Base-by-base conservation (phyloP, 2,329 filamentous ascomycete genomes). In the Fusarium coicis region DNA sequence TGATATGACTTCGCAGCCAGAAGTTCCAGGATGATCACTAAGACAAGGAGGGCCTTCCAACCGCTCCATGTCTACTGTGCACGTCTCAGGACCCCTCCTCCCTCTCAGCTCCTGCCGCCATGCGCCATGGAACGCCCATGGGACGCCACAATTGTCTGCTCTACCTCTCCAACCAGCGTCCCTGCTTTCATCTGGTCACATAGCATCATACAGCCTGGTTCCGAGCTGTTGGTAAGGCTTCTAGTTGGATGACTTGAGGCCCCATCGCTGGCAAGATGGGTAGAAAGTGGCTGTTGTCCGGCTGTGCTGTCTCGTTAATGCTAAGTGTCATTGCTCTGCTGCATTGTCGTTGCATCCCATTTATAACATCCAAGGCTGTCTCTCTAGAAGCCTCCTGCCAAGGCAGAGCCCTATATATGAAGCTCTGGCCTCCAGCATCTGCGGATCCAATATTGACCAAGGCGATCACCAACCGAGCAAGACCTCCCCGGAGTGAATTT, bases 201-300 rank as follows among this genome's bases (percentile, higher is more conserved):
- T 61, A 64, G 42, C 52, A 66, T 42, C 46, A 46, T 23, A 28
- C 62, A 73, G 32, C 58, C 61, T 53, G 65, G 67, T 75, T 61
- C 74, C 72, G 30, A 44, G 60, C 44, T 49, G 43, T 43, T 50
- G 69, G 74, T 52, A 73, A 36, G 55, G 57, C 69, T 63, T 76
- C 68, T 72, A 60, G 44, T 71, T 72, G 72, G 69, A 54, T 58
- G 57, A n/a, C 26, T 19, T 34, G n/a, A 52, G 37, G 59, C 43
- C 11, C 37, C 32, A 50, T 65, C 56, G 50, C 46, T 57, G 23
- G 63, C 47, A 46, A 50, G 28, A 53, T 65, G 46, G 44, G 56
- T 71, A 76, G 42, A 73, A 76, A 68, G 63, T 58, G 40, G 26
- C 30, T 44, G 34, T 28, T 36, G 28, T 62, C 62, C 61, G 54